A percentile compares a stretch with the other conserved stretches of the same genome.
Conservation (phyloP, 1,284 basidiomycete genomes). For the Sporisorium iseilematis-ciliati region DNA sequence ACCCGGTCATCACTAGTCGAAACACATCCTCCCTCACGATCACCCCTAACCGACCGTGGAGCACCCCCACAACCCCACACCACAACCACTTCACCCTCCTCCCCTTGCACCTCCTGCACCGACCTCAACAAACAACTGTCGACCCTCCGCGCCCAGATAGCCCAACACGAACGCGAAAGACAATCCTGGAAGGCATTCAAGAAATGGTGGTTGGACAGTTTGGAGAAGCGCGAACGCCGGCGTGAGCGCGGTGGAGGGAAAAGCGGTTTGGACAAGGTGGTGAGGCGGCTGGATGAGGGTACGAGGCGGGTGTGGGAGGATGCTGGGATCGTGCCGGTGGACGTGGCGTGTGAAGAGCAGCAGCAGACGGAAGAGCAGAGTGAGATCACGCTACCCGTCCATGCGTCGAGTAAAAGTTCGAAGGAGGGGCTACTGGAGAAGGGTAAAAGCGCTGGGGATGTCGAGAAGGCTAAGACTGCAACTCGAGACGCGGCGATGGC, state of each 20-base stretch:
- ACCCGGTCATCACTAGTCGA: neutral
- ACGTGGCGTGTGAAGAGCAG: no score
- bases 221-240: constrained; percentile 20
- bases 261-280: neutral
- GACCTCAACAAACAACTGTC: neutral
- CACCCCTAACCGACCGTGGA: no score
- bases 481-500: no score
- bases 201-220: constrained; percentile 31
- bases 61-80: constrained; percentile 7
- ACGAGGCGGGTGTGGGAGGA: constrained; percentile 9
- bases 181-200: constrained; percentile 41
- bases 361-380: constrained; percentile 14
- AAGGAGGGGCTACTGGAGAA: no score
- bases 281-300: neutral
- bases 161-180: constrained; percentile 16
- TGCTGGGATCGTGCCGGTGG: constrained; percentile 14
- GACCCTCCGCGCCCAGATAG: neutral
- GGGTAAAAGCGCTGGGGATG: no score
- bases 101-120: neutral
- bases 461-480: neutral
- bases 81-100: neutral
- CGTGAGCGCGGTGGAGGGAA: neutral
- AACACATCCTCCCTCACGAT: no score
- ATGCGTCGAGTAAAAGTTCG: neutral
- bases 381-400: constrained; percentile 21